Conservation (phyloP, 164 flowering plant genomes). For the Chimonanthus praecox region DNA sequence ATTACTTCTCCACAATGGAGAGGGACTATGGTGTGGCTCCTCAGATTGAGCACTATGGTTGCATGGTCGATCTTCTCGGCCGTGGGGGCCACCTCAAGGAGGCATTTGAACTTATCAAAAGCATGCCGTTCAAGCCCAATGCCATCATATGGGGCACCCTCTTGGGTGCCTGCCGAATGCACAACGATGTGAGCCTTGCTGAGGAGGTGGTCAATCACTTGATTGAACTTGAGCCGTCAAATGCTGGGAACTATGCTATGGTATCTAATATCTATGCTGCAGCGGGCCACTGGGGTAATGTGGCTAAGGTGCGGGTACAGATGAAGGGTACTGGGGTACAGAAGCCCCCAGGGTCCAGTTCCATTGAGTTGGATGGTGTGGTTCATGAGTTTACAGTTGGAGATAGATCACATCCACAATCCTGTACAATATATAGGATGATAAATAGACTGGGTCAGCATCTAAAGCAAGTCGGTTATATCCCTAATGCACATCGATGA, state of each 20-base stretch:
- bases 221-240: slow-evolving; percentile 34
- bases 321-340: slow-evolving; percentile 41
- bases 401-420: slow-evolving; percentile 24
- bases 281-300: slow-evolving; percentile 57
- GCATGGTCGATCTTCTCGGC: slow-evolving; percentile 31
- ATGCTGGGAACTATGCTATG: slow-evolving; percentile 50
- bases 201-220: slow-evolving; percentile 42
- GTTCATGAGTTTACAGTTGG: slow-evolving; percentile 52
- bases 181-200: slow-evolving; percentile 52
- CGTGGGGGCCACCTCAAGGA: slow-evolving; percentile 19
- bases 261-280: slow-evolving; percentile 72
- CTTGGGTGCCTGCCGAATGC: slow-evolving; percentile 23
- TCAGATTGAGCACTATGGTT: slow-evolving; percentile 28
- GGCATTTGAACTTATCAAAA: slow-evolving; percentile 20
- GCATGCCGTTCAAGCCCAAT: slow-evolving; percentile 29
- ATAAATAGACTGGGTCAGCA: slow-evolving; percentile 29
- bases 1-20: slow-evolving; percentile 20
- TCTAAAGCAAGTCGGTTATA: slow-evolving; percentile 36
- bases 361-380: slow-evolving; percentile 42
- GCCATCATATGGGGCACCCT: slow-evolving; percentile 68
- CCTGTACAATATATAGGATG: slow-evolving; percentile 51
- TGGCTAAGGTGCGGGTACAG: slow-evolving; percentile 39
- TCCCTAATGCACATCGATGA: slow-evolving; percentile 18
- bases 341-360: slow-evolving; percentile 61
- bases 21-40: slow-evolving; percentile 30